Evolutionary conservation across 169 alveolate genomes (phyloP), one percentile per base, ranked within the genome.

Genomic region (Plasmodium coatneyi): DNA sequence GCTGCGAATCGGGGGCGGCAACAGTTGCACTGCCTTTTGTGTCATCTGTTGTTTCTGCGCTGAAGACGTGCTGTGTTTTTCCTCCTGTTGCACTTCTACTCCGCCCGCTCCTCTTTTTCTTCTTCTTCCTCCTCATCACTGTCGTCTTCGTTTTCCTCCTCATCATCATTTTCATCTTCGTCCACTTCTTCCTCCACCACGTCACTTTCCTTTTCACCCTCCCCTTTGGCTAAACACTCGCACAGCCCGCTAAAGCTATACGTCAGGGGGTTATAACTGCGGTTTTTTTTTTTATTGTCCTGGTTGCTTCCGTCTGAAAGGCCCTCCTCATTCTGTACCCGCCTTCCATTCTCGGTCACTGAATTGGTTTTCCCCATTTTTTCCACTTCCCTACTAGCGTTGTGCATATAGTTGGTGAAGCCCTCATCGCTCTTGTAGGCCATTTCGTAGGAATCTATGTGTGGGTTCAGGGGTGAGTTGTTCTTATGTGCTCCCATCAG

Each of bases 361-460:
- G 36, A 1, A 22, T 66, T 66, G 30, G 1, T 22, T 66, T 60
- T 0, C 32, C 32, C 36, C n/a, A 5, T 56, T 32, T 66, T 19
- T 12, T n/a, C 28, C 34, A 28, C 76, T 54, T 82, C 80, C 9
- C 60, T 54, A 39, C 66, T 16, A 43, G 36, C 25, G 41, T 56
- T 54, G 28, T 56, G 71, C 9, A 82, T 25, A 54, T 84, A 49
- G 36, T 74, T 74, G 10, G 86, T 30, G 30, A 84, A 84, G n/a
- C 84, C 10, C 0, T 39, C 93, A 49, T 84, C 79, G 52, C 46
- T 84, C 28, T 84, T 84, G 66, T 41, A 74, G 34, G 86, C 32
- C 28, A 74, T 4, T 84, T 84, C 93, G 66, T 84, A 84, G 5
- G 79, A 66, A 28, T 84, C 80, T 32, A 49, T 30, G 39, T 84